Conservation (phyloP, 805 yeast genomes). For the Kluyveromyces dobzhanskii region DNA sequence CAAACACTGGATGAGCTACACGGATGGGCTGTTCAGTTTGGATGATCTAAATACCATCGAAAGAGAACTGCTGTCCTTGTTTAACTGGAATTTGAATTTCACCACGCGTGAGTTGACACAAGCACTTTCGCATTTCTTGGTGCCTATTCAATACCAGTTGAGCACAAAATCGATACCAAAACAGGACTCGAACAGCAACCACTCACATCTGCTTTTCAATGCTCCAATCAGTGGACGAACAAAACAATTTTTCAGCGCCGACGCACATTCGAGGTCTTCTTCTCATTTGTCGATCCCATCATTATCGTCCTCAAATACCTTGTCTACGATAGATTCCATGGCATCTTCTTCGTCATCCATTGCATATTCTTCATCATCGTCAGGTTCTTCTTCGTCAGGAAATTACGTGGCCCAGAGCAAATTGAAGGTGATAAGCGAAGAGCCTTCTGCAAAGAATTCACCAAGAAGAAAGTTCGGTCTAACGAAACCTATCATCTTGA, state of each 20-base stretch:
- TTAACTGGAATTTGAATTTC: conserved; percentile 80
- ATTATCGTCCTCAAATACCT: conserved; percentile 33
- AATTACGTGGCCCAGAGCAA: neutral
- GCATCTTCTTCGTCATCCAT: conserved; percentile 34
- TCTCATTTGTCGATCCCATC: conserved; percentile 34
- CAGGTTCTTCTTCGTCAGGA: neutral
- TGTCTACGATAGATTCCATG: conserved; percentile 16
- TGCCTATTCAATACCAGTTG: conserved; percentile 50
- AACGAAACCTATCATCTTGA: conserved; percentile 1
- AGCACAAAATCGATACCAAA: conserved; percentile 5
- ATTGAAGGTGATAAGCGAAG: neutral
- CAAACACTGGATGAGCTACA: conserved; percentile 92
- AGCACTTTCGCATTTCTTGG: conserved; percentile 67
- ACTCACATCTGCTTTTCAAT: conserved; percentile 14
- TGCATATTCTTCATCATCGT: conserved; percentile 23
- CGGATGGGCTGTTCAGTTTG: conserved; percentile 71
- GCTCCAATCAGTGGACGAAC: conserved; percentile 15
- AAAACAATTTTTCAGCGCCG: conserved; percentile 10
- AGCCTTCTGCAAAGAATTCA: neutral
- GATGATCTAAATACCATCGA: conserved; percentile 87
- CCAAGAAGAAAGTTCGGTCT: neutral
- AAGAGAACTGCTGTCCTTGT: conserved; percentile 70
- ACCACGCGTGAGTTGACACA: conserved; percentile 59
- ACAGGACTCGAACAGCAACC: conserved; percentile 12
- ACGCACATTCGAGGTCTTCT: conserved; percentile 23